Evolutionary conservation across 1,139 yeast genomes (phyloP).

Genomic region (Debaryomyces coudertii): DNA sequence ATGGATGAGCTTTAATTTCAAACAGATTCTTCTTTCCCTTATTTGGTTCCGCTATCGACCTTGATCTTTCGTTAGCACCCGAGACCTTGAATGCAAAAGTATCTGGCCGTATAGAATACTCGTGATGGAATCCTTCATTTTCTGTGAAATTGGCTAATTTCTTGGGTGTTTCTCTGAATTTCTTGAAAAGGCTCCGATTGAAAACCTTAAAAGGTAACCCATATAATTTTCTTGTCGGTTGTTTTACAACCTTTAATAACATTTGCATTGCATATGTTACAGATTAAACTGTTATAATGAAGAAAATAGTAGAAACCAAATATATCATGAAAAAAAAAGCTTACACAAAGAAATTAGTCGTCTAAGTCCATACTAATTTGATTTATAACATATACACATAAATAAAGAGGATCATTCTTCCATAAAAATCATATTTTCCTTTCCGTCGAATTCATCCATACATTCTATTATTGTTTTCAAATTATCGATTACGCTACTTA

Average conservation of each 20-base stretch:
- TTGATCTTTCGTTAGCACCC: slow-evolving; percentile 26
- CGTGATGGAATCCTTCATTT: slow-evolving; percentile 40
- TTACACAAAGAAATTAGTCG: background rate
- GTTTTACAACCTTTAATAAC: background rate
- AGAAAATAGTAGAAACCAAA: background rate
- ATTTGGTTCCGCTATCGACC: slow-evolving; percentile 17
- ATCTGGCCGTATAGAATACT: slow-evolving; percentile 52
- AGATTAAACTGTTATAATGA: background rate
- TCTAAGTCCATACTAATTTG: background rate
- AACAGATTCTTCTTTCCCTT: background rate
- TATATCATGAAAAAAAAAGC: background rate
- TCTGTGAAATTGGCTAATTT: slow-evolving; percentile 24
- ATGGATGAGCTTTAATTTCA: slow-evolving; percentile 26
- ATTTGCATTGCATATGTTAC: background rate
- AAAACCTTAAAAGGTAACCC: background rate
- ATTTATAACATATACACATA: background rate
- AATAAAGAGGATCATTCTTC: background rate
- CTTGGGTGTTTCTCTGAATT: slow-evolving; percentile 22
- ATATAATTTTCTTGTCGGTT: background rate
- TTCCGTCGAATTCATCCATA: slow-evolving; percentile 60
- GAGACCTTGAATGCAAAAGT: slow-evolving; percentile 51
- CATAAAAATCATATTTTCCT: slow-evolving; percentile 25
- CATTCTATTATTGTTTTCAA: slow-evolving; percentile 68
- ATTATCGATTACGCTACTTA: slow-evolving; percentile 66
- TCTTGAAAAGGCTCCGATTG: slow-evolving; percentile 24